Conservation (phyloP, 306 rosid species). For the Lathyrus oleraceus region DNA sequence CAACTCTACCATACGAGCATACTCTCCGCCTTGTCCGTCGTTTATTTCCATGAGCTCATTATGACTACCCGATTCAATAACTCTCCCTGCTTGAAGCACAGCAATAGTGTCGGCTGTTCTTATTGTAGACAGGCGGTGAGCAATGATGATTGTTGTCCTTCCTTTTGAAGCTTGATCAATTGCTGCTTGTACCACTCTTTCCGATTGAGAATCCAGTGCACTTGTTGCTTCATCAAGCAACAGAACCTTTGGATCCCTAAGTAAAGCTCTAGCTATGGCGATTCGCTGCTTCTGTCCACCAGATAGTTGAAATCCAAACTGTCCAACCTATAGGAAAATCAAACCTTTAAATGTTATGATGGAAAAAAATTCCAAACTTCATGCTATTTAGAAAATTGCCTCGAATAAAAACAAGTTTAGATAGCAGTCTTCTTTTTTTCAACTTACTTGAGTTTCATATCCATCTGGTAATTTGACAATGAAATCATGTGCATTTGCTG, state of each 20-base stretch:
- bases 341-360: constrained; percentile 21
- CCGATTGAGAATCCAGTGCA: constrained; percentile 79
- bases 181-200: constrained; percentile 82
- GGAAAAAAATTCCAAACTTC: not conserved
- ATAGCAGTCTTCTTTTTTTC: not conserved
- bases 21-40: constrained; percentile 64
- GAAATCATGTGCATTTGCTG: constrained; percentile 92
- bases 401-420: constrained; percentile 1
- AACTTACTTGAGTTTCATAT: constrained; percentile 88
- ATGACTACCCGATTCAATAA: constrained; percentile 70
- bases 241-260: constrained; percentile 77
- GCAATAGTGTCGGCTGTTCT: constrained; percentile 57
- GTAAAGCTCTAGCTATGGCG: constrained; percentile 83
- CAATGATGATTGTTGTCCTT: constrained; percentile 77
- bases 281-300: constrained; percentile 96
- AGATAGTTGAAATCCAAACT: constrained; percentile 77
- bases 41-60: constrained; percentile 60
- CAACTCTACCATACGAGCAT: constrained; percentile 72
- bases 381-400: constrained; percentile 16
- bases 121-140: constrained; percentile 77
- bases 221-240: constrained; percentile 95
- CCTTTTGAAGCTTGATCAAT: constrained; percentile 85
- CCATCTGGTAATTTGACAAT: constrained; percentile 72
- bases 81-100: constrained; percentile 71
- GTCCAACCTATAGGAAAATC: constrained; percentile 64